A percentile compares a stretch with the other conserved stretches of the same genome.
phyloP scores from a whole-genome alignment of 1,284 basidiomycete species.

The Ceratobasidium sp. region DNA sequence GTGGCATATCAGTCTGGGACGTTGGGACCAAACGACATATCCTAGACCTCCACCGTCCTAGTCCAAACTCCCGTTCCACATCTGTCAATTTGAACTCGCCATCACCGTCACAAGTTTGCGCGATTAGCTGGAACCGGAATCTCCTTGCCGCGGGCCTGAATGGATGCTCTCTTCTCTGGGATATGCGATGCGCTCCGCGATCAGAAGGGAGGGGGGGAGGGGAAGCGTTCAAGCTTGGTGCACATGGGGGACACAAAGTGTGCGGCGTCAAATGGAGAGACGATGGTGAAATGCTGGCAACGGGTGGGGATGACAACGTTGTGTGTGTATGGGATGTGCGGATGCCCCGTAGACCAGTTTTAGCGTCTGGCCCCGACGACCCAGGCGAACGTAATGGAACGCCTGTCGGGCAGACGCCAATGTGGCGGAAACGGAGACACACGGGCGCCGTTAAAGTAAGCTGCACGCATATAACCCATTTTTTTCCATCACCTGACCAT shows the following conservation, averaged over 20 bases:
- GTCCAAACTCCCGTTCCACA: not conserved
- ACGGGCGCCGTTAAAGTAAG: constrained; percentile 84
- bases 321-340: constrained; percentile 96
- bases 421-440: constrained; percentile 91
- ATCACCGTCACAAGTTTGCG: constrained; percentile 68
- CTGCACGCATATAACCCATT: constrained; percentile 14
- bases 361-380: not conserved
- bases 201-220: not conserved
- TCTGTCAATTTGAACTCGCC: not conserved
- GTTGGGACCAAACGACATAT: constrained; percentile 19
- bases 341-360: constrained; percentile 52
- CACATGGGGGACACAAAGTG: constrained; percentile 69
- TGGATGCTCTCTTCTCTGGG: constrained; percentile 33
- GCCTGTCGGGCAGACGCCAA: constrained; percentile 58
- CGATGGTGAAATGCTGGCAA: constrained; percentile 86
- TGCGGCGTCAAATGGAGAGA: constrained; percentile 82
- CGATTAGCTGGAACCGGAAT: constrained; percentile 85
- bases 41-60: constrained; percentile 1
- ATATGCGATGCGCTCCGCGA: constrained; percentile 16
- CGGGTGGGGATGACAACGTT: constrained; percentile 94
- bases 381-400: not conserved
- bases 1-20: constrained; percentile 24
- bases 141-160: constrained; percentile 75
- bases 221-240: constrained; percentile 9
- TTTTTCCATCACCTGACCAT: not conserved